These are phyloP conservation scores for Neophaeococcomyces mojaviensis DNA, from an alignment of 2,329 filamentous ascomycete genomes.

Conservation along the genomic window DNA sequence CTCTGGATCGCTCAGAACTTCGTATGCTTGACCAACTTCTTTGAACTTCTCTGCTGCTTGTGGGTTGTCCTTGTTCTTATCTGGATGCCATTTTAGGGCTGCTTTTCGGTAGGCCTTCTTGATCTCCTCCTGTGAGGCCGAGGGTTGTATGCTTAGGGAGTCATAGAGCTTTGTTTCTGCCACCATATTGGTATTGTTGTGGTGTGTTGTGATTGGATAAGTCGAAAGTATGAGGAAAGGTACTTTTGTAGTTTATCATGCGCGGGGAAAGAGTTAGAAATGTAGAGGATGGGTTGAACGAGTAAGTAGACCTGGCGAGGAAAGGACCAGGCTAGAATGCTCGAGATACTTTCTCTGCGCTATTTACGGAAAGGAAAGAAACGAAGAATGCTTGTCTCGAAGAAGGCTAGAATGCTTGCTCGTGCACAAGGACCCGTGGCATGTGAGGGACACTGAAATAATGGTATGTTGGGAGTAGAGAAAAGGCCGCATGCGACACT, in stretches of 20 bases:
- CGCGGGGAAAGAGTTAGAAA: constrained; percentile 16
- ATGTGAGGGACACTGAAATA: background rate
- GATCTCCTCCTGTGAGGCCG: constrained; percentile 84
- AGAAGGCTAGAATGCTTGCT: background rate
- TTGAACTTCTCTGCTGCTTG: constrained; percentile 90
- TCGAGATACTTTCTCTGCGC: constrained; percentile 7
- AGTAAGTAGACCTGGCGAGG: constrained; percentile 1
- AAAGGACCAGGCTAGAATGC: constrained; percentile 3
- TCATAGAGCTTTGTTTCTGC: constrained; percentile 96
- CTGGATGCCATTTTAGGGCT: constrained; percentile 86
- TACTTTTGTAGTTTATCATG: constrained; percentile 18
- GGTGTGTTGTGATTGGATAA: constrained; percentile 14
- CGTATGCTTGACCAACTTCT: constrained; percentile 94
- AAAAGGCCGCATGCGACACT: background rate
- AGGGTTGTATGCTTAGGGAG: constrained; percentile 67
- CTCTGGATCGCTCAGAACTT: constrained; percentile 93
- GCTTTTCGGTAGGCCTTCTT: constrained; percentile 92
- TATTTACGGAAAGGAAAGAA: background rate
- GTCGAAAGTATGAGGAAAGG: constrained; percentile 20
- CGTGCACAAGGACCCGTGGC: background rate
- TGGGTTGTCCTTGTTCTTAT: constrained; percentile 94
- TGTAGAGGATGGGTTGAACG: background rate
- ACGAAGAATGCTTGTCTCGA: background rate
- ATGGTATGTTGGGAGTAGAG: background rate
- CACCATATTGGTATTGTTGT: constrained; percentile 57